Evolutionary conservation across 1,284 basidiomycete genomes (phyloP).

Genomic region (Leccinum olivaceoglutinosum): DNA sequence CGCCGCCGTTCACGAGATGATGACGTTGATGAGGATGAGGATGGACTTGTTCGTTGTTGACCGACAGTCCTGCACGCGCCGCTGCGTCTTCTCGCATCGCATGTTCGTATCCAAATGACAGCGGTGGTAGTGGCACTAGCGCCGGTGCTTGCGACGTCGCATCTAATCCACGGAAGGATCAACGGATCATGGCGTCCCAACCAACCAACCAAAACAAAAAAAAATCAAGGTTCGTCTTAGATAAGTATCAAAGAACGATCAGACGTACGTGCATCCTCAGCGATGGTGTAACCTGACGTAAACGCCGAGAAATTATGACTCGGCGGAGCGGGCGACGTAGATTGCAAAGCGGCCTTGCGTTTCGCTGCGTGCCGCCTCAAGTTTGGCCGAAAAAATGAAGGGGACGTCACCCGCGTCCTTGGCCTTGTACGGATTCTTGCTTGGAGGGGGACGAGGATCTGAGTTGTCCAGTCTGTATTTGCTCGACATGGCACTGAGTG

Average conservation of each 20-base stretch:
- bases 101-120: no score
- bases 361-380: slow-evolving; percentile 28
- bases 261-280: slow-evolving; percentile 26
- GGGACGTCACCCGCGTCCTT: slow-evolving; percentile 30
- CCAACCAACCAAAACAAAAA: neutral
- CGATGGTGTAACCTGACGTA: slow-evolving; percentile 20
- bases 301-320: slow-evolving; percentile 11
- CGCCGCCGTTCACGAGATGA: slow-evolving; percentile 4
- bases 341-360: slow-evolving; percentile 24
- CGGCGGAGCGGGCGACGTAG: slow-evolving; percentile 3
- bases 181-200: slow-evolving; percentile 6
- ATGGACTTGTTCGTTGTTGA: no score
- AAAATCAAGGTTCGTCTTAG: neutral
- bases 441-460: slow-evolving; percentile 11
- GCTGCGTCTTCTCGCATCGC: no score
- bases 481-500: slow-evolving; percentile 18
- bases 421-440: slow-evolving; percentile 19
- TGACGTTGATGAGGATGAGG: neutral
- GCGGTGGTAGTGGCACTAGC: neutral
- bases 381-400: slow-evolving; percentile 29
- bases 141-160: slow-evolving; percentile 4
- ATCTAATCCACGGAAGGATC: slow-evolving; percentile 3
- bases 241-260: slow-evolving; percentile 11
- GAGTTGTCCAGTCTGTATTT: slow-evolving; percentile 23
- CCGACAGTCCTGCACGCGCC: no score